Evolutionary conservation across 169 alveolate genomes (phyloP), one percentile per base, ranked within the genome.

Genomic region (Cryptosporidium ubiquitum): DNA sequence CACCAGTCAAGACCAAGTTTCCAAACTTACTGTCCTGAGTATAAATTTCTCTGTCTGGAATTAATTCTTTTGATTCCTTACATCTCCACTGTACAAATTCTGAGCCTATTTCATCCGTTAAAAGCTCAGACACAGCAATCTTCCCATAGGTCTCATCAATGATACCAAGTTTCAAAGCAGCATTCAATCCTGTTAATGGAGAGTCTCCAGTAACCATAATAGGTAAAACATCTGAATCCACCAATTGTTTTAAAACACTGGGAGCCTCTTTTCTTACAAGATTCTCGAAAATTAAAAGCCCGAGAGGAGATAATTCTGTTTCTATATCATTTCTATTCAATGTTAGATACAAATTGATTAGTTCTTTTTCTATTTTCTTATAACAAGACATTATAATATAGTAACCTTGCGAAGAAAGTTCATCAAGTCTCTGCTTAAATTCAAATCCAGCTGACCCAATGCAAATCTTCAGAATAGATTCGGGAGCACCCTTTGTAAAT

Each of bases 401-500:
- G 40, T 79, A 79, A 16, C 89, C 89, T 31, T n/a, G 12, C 10
- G 75, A 79, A 23, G 89, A 58, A 29, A 79, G 89, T 6, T 68
- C 68, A 18, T 79, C 74, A 9, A 79, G 47, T 42, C 40, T 64
- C 61, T 47, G 61, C n/a, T 79, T 79, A 26, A 61, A 49, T 31
- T 39, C 61, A 23, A 23, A 18, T 3, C 68, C 66, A 12, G 16
- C 14, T 20, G 9, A 9, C 29, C 74, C 61, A 1, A 5, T 66
- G 16, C 16, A 79, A 7, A 79, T 33, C 39, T 42, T 60, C 26
- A 20, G 71, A 5, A 79, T 49, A 10, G 89, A 58, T 29, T 79
- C 89, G 3, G 89, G 89, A 12, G 89, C 89, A 12, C 89, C 89
- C 61, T 79, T 79, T 31, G 79, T 79, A 49, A 79, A 79, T n/a